Base-by-base conservation (phyloP, 2,329 filamentous ascomycete species). In the Beauveria medogensis region DNA sequence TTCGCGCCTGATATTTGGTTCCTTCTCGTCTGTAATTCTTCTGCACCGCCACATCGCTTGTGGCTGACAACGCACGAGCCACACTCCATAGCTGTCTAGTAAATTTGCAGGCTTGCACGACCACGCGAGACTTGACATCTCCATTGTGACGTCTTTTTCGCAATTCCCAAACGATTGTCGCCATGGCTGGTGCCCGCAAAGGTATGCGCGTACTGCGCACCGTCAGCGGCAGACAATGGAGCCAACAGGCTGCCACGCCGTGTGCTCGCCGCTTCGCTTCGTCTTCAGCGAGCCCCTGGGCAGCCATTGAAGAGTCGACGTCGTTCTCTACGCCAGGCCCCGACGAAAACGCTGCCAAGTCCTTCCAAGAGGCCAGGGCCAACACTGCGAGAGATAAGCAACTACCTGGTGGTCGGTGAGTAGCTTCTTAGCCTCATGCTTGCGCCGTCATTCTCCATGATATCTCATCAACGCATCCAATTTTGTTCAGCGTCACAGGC, bases 261-360 rank as follows among this genome's bases (percentile, higher is more conserved):
- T 70, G 69, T 64, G 65, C 65, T 41, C 71, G 72, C 62, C 74
- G 79, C 71, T 80, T 77, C 68, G 75, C 75, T 61, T 82, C 81
- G n/a, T 78, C 77, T 51, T 72, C 76, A 63, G 74, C 74, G 14
- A 60, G 64, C 47, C 63, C 34, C 41, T 70, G 82, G 46, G 67
- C 71, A 52, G 82, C 84, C 63, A 74, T 85, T 63, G 82, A 85
- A 67, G 64, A 71, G 44, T 75, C 78, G 40, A 82, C 82, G 56
- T 78, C 80, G 37, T 75, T 84, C 66, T 67, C 68, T 41, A 72
- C 74, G 20, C 77, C 80, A 24, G 65, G 71, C 16, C 75, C 77
- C 16, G 73, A 75, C 43, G 69, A 72, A 34, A 70, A 70, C 50
- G 66, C 71, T 16, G 67, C 76, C 26, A 70, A 79, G 63, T 66